phyloP scores from a whole-genome alignment of 108 stramenopile genomes.

The Cyclotella cryptica region DNA sequence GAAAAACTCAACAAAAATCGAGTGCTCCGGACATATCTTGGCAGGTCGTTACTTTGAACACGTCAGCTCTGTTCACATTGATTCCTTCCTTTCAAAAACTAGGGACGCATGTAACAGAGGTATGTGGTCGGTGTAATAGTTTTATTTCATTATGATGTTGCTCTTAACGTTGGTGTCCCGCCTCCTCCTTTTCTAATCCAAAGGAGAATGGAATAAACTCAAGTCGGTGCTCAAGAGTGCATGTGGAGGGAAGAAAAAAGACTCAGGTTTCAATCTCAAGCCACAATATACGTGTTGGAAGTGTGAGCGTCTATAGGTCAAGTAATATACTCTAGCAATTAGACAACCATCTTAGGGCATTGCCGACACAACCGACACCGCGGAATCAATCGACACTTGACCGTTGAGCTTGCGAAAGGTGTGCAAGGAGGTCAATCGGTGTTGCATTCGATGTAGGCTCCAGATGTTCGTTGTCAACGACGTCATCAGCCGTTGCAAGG shows the following conservation, averaged over 20 bases:
- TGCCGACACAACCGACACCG: not conserved
- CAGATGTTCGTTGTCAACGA: too few relatives aligned
- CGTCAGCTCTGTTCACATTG: constrained; percentile 57
- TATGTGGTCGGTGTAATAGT: not conserved
- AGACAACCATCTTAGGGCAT: too few relatives aligned
- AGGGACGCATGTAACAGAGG: constrained; percentile 55
- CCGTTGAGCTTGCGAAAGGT: too few relatives aligned
- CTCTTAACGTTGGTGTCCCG: not conserved
- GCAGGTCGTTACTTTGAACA: constrained; percentile 71
- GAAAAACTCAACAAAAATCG: constrained; percentile 55
- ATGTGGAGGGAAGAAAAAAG: constrained; percentile 92
- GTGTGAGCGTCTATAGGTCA: constrained; percentile 63
- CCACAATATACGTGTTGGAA: constrained; percentile 80
- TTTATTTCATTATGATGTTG: not conserved
- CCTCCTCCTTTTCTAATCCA: not conserved
- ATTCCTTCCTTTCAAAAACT: constrained; percentile 59
- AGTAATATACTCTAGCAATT: not conserved
- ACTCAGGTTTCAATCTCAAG: constrained; percentile 79
- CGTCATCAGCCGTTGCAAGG: too few relatives aligned
- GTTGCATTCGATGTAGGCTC: too few relatives aligned
- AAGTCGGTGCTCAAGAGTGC: constrained; percentile 73
- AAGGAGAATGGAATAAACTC: constrained; percentile 68
- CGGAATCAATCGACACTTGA: too few relatives aligned
- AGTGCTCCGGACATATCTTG: constrained; percentile 52
- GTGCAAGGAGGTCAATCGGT: too few relatives aligned